A percentile compares a stretch with the other conserved stretches of the same genome.
Conservation (phyloP, 306 rosid species). For the Quillaja saponaria region DNA sequence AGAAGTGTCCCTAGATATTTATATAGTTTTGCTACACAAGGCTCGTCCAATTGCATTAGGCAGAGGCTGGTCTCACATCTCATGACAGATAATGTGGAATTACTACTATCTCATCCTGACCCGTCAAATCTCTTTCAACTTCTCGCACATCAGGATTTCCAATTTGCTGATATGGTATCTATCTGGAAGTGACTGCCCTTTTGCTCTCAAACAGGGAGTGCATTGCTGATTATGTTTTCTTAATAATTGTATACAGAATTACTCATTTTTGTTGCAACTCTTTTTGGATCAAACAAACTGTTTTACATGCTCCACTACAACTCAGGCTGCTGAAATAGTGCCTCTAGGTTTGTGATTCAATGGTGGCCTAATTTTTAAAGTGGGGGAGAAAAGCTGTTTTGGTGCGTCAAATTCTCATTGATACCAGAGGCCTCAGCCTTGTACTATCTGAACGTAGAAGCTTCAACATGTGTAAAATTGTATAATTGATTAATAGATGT, state of each 20-base stretch:
- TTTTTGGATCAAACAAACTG: no score
- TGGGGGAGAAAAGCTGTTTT: slow-evolving; percentile 7
- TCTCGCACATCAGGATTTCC: slow-evolving; percentile 25
- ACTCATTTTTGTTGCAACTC: no score
- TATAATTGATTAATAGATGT: slow-evolving; percentile 25
- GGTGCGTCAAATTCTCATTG: slow-evolving; percentile 39
- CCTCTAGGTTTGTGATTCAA: slow-evolving; percentile 16
- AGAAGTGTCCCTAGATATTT: no score
- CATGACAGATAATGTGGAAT: no score
- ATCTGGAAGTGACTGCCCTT: slow-evolving; percentile 25
- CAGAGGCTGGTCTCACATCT: no score
- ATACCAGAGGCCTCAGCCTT: slow-evolving; percentile 40
- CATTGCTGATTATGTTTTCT: slow-evolving; percentile 1
- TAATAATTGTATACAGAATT: background rate
- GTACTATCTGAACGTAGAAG: slow-evolving; percentile 39
- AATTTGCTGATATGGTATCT: slow-evolving; percentile 18
- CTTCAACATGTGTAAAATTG: slow-evolving; percentile 33
- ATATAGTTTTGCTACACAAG: no score
- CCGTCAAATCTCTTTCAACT: no score
- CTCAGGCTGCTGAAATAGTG: slow-evolving; percentile 7
- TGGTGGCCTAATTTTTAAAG: slow-evolving; percentile 26
- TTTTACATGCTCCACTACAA: no score
- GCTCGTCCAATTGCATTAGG: no score
- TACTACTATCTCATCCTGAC: no score
- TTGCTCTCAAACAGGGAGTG: slow-evolving; percentile 7